These are phyloP conservation scores for Ceratocystis harringtonii DNA, from an alignment of 2,329 filamentous ascomycete genomes.

Conservation along the genomic window DNA sequence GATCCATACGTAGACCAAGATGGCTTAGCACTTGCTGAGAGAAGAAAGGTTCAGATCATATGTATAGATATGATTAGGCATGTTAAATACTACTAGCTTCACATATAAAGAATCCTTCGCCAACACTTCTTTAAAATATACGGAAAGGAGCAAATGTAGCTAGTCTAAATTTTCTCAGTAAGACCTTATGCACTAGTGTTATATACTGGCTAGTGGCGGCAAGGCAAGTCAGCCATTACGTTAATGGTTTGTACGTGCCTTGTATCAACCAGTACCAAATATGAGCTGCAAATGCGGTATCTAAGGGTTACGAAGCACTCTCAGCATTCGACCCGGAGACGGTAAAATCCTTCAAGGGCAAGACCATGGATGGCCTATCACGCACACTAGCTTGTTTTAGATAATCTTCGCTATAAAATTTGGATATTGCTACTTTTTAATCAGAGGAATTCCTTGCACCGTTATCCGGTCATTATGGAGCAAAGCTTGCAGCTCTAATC, in stretches of 20 bases:
- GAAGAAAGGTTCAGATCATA: no score
- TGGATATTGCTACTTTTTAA: not conserved
- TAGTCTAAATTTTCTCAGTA: no score
- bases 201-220: not conserved
- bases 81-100: no score
- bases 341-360: not conserved
- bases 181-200: no score
- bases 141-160: no score
- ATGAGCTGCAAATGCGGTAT: not conserved
- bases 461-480: not conserved
- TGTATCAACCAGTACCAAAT: no score
- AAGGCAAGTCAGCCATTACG: not conserved
- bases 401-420: not conserved
- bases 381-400: not conserved
- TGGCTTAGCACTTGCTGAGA: not conserved
- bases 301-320: not conserved
- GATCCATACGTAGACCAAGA: not conserved
- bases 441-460: not conserved
- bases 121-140: no score
- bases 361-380: not conserved
- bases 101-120: no score
- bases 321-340: not conserved
- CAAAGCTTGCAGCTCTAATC: not conserved
- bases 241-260: no score
- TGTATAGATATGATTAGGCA: no score